A percentile compares a stretch with the other conserved stretches of the same genome.
Evolutionary conservation across 768 basidiomycete genomes (phyloP).

Genomic region (Cystofilobasidium macerans): DNA sequence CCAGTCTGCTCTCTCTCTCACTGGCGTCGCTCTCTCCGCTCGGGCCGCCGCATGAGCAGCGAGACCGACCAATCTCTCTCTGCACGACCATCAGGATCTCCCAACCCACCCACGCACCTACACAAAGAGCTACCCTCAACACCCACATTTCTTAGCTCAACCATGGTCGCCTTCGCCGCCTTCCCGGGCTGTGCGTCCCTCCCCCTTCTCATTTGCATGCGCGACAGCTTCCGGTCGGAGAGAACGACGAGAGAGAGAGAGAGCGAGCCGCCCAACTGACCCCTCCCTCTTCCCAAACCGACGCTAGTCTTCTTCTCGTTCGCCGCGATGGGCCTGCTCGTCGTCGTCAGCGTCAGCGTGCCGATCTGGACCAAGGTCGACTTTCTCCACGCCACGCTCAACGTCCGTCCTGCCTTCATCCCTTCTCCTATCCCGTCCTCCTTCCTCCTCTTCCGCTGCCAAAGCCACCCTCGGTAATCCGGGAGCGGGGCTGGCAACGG

Average conservation of each 20-base stretch:
- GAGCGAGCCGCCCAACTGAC: too few species aligned
- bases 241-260: too few species aligned
- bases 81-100: too few species aligned
- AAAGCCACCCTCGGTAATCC: too few species aligned
- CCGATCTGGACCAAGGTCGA: constrained; percentile 16
- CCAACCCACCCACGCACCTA: background rate
- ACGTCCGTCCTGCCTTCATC: background rate
- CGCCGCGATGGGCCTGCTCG: constrained; percentile 19
- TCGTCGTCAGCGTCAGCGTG: constrained; percentile 14
- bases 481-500: too few species aligned
- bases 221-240: background rate
- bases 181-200: background rate
- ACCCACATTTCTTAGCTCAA: background rate
- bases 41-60: too few species aligned
- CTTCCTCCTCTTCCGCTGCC: too few species aligned
- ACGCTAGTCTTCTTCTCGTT: constrained; percentile 16
- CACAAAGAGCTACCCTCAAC: background rate
- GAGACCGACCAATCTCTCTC: too few species aligned
- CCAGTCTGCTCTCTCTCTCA: too few species aligned
- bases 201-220: background rate
- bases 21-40: too few species aligned
- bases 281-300: background rate
- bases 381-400: constrained; percentile 6
- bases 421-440: background rate
- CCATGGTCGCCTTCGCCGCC: constrained; percentile 8